phyloP scores from a whole-genome alignment of 257 asterid species.

The Solanum arcanum region DNA sequence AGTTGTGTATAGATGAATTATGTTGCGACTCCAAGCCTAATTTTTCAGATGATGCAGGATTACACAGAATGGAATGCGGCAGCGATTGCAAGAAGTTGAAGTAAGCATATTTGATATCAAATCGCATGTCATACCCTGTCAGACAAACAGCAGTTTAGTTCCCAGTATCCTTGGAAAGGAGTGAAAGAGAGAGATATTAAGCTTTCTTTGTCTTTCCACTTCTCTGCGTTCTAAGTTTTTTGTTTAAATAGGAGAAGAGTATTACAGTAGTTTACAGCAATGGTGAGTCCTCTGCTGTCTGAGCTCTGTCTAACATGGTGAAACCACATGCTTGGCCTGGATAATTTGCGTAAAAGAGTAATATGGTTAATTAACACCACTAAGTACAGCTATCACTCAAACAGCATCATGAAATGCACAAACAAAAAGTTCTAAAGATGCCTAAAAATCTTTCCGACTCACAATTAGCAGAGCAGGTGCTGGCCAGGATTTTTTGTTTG shows the following conservation, averaged over 20 bases:
- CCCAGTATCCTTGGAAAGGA: not conserved
- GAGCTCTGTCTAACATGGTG: conserved; percentile 76
- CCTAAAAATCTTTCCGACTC: not conserved
- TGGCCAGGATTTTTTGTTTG: not conserved
- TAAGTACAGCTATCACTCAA: not conserved
- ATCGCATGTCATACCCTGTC: conserved; percentile 95
- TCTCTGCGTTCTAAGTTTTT: not conserved
- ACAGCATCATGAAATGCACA: not conserved
- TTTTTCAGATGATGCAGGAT: not conserved
- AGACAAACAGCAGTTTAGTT: conserved; percentile 2
- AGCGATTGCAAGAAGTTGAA: conserved; percentile 75
- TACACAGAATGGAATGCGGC: conserved; percentile 20
- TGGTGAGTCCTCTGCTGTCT: conserved; percentile 55
- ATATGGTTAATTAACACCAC: not conserved
- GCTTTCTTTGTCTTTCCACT: not conserved
- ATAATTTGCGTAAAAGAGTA: not conserved
- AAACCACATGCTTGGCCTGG: conserved; percentile 99
- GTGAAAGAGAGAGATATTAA: not conserved
- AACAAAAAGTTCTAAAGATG: not conserved
- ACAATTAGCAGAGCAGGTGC: not conserved
- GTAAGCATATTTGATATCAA: conserved; percentile 83
- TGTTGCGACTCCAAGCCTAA: conserved; percentile 4
- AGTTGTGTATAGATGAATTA: not conserved
- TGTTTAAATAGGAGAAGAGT: not conserved
- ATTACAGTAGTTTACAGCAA: conserved; percentile 82